Evolutionary conservation across 2,329 filamentous ascomycete genomes (phyloP).

Genomic region (Aspergillus sp.): DNA sequence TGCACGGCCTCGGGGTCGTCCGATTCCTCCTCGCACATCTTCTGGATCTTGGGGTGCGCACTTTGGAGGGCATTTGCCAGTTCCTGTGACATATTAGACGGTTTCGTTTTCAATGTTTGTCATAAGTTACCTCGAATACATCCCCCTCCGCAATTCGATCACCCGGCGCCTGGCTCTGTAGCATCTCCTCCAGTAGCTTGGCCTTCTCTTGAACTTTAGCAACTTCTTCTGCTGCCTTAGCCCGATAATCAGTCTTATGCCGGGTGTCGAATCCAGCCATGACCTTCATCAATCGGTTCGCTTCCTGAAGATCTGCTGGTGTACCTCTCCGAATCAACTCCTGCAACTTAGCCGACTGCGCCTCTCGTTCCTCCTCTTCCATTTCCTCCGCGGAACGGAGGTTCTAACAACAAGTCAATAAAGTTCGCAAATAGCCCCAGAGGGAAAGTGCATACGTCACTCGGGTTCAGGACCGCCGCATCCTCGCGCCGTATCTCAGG

Average conservation of each 20-base stretch:
- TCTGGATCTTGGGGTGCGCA: slow-evolving; percentile 97
- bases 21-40: slow-evolving; percentile 98
- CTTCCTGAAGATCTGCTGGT: slow-evolving; percentile 92
- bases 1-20: slow-evolving; percentile 95
- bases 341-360: slow-evolving; percentile 96
- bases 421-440: slow-evolving; percentile 7
- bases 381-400: slow-evolving; percentile 97
- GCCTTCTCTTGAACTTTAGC: slow-evolving; percentile 96
- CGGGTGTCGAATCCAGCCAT: slow-evolving; percentile 98
- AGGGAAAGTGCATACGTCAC: slow-evolving; percentile 70
- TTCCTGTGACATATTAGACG: slow-evolving; percentile 59
- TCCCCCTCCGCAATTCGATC: slow-evolving; percentile 75
- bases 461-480: slow-evolving; percentile 94
- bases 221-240: slow-evolving; percentile 95
- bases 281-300: slow-evolving; percentile 97
- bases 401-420: slow-evolving; percentile 62
- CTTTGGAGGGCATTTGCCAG: slow-evolving; percentile 85
- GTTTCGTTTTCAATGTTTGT: not conserved
- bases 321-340: slow-evolving; percentile 91
- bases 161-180: slow-evolving; percentile 80
- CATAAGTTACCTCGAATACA: slow-evolving; percentile 63
- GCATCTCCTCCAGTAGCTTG: slow-evolving; percentile 85
- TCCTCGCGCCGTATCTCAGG: slow-evolving; percentile 91
- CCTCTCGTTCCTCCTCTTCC: slow-evolving; percentile 94
- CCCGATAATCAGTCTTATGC: slow-evolving; percentile 95